Evolutionary conservation across 805 yeast genomes (phyloP).

Genomic region (Metschnikowia similis): DNA sequence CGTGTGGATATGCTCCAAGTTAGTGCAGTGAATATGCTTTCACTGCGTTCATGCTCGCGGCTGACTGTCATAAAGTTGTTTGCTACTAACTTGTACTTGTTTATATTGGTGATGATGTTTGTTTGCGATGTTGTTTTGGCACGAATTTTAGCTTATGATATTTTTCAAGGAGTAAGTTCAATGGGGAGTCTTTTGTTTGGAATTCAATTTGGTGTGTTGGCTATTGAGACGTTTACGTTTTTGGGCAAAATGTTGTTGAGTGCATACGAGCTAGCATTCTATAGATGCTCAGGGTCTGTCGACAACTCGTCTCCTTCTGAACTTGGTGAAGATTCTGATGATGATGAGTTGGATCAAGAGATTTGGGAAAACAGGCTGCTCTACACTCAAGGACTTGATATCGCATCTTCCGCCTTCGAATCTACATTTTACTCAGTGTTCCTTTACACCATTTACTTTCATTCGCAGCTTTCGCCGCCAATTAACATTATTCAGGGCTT

Average conservation of each 20-base stretch:
- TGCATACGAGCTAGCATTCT: constrained; percentile 49
- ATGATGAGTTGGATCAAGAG: constrained; percentile 45
- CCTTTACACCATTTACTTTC: constrained; percentile 31
- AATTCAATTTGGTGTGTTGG: constrained; percentile 67
- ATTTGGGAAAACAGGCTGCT: constrained; percentile 70
- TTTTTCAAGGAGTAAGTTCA: constrained; percentile 47
- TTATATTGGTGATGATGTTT: constrained; percentile 43
- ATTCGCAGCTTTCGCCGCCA: constrained; percentile 30
- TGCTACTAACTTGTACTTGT: constrained; percentile 37
- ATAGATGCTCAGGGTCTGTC: constrained; percentile 23
- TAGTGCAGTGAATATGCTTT: constrained; percentile 24
- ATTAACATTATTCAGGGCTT: constrained; percentile 41
- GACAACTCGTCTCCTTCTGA: not conserved
- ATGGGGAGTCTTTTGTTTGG: constrained; percentile 64
- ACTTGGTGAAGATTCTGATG: constrained; percentile 11
- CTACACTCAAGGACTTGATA: constrained; percentile 54
- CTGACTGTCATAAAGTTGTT: constrained; percentile 28
- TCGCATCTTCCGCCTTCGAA: constrained; percentile 42
- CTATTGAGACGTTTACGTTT: constrained; percentile 48
- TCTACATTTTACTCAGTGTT: constrained; percentile 28
- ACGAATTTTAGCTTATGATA: constrained; percentile 51
- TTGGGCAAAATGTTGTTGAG: constrained; percentile 47
- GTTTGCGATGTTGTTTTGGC: constrained; percentile 51
- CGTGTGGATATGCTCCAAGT: constrained; percentile 41
- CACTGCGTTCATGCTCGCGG: constrained; percentile 13